Conservation (phyloP, 2,329 filamentous ascomycete genomes). For the Fusarium bulbicola region DNA sequence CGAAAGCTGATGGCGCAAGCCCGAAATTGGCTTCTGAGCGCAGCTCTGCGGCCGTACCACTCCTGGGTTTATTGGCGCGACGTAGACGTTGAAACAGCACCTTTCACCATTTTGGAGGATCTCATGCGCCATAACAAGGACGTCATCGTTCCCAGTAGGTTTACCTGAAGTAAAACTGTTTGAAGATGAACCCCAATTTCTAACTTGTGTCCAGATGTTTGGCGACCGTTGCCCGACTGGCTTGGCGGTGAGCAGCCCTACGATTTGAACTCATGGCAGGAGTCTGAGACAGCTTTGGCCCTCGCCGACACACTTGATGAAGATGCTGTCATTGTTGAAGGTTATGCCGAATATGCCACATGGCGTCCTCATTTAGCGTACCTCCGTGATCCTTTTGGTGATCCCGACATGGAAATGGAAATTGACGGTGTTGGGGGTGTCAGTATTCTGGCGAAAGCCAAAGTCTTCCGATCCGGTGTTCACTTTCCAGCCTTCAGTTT, state of each 20-base stretch:
- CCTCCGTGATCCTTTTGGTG: constrained; percentile 93
- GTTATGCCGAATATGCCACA: constrained; percentile 97
- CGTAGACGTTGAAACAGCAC: constrained; percentile 96
- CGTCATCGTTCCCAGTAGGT: constrained; percentile 96
- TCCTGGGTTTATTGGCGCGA: constrained; percentile 99
- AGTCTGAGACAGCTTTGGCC: constrained; percentile 94
- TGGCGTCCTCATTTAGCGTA: constrained; percentile 98
- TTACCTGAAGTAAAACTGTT: not conserved
- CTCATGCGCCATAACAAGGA: constrained; percentile 99
- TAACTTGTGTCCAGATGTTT: constrained; percentile 75
- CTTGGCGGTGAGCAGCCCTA: constrained; percentile 98
- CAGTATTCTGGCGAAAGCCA: constrained; percentile 95
- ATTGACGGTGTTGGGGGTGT: constrained; percentile 98
- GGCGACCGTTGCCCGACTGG: constrained; percentile 98
- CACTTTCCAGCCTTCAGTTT: constrained; percentile 99
- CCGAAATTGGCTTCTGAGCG: constrained; percentile 94
- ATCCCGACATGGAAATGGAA: constrained; percentile 99
- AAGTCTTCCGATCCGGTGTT: constrained; percentile 92
- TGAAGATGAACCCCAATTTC: not conserved
- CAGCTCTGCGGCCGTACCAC: constrained; percentile 90
- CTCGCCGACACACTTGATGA: constrained; percentile 95
- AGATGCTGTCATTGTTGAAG: constrained; percentile 98
- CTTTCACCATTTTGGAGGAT: constrained; percentile 95
- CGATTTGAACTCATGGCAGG: constrained; percentile 98
- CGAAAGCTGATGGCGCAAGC: constrained; percentile 98